phyloP scores from a whole-genome alignment of 2,329 filamentous ascomycete genomes.

The Epichloe amarillans region DNA sequence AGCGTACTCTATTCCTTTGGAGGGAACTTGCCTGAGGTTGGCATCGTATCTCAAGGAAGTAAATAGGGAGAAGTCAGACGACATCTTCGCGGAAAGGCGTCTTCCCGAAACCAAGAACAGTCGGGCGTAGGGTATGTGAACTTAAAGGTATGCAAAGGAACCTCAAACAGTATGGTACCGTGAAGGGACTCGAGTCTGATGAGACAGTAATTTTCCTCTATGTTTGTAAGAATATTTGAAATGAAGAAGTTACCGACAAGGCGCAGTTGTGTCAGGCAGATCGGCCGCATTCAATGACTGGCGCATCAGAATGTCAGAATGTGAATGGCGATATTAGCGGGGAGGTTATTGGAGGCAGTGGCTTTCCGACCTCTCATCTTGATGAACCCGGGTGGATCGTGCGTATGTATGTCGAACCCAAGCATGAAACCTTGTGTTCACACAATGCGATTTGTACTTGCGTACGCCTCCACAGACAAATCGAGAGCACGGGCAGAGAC shows the following conservation, averaged over 20 bases:
- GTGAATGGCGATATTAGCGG: too few species aligned
- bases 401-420: too few species aligned
- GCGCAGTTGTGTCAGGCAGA: background rate
- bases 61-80: slow-evolving; percentile 45
- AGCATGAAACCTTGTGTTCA: too few species aligned
- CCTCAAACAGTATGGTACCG: too few species aligned
- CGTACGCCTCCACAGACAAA: too few species aligned
- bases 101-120: background rate
- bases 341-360: too few species aligned
- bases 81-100: slow-evolving; percentile 14
- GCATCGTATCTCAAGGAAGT: slow-evolving; percentile 62
- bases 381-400: too few species aligned
- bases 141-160: too few species aligned
- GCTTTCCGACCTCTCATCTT: too few species aligned
- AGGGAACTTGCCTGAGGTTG: slow-evolving; percentile 31
- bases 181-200: too few species aligned
- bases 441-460: too few species aligned
- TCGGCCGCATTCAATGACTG: background rate
- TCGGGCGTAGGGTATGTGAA: background rate
- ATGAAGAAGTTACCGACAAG: background rate
- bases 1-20: slow-evolving; percentile 23
- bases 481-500: background rate
- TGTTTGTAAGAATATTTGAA: background rate
- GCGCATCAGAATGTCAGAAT: background rate
- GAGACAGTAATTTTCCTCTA: too few species aligned